A percentile compares a stretch with the other conserved stretches of the same genome.
Conservation (phyloP, 768 basidiomycete species). For the Paxillus ammoniavirescens region DNA sequence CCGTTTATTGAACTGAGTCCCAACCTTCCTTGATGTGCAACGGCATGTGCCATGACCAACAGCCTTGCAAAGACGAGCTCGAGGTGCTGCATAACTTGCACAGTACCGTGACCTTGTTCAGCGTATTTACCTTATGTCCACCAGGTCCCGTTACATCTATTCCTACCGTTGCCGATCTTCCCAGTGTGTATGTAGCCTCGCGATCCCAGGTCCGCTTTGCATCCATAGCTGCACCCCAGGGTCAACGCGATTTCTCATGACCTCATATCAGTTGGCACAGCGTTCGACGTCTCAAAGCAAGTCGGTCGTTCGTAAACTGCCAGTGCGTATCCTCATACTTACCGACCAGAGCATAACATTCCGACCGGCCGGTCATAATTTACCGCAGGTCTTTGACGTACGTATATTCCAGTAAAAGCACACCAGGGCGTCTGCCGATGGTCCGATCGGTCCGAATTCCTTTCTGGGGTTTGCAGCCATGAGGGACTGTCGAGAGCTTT, state of each 20-base stretch:
- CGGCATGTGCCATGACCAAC: no score
- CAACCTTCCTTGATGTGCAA: no score
- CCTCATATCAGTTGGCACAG: not conserved
- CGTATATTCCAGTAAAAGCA: constrained; percentile 1
- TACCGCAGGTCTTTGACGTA: no score
- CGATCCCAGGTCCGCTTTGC: not conserved
- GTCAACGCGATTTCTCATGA: not conserved
- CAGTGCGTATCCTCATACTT: no score
- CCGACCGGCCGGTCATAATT: not conserved
- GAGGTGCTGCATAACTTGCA: not conserved
- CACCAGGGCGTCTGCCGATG: constrained; percentile 11
- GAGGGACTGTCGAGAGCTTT: constrained; percentile 13
- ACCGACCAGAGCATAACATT: no score
- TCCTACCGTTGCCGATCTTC: not conserved
- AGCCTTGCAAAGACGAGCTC: no score
- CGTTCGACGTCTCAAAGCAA: no score
- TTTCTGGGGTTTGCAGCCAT: constrained; percentile 2
- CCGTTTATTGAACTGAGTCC: no score
- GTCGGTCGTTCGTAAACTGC: no score
- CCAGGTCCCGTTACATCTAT: not conserved
- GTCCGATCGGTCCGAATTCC: constrained; percentile 17
- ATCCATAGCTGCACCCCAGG: not conserved
- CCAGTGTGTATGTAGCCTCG: not conserved
- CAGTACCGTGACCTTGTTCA: not conserved
- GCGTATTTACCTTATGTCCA: constrained; percentile 14